Evolutionary conservation across 768 basidiomycete species (phyloP).

Genomic region (Russula compacta): DNA sequence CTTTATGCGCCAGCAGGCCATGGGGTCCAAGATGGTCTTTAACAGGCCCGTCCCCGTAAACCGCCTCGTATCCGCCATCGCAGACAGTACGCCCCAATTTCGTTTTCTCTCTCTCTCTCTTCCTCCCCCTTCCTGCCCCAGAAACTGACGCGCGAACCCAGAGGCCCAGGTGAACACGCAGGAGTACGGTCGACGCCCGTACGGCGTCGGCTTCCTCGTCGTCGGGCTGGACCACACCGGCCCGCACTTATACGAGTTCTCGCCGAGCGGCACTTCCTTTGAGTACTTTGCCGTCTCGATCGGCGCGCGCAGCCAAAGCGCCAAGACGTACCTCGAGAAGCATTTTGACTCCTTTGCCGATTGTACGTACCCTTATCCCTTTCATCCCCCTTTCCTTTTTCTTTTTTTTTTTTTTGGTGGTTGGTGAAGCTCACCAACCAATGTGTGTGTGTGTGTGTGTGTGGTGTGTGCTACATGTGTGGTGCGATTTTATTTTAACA

Average conservation of each 20-base stretch:
- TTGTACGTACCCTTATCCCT: slow-evolving; percentile 49
- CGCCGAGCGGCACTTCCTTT: slow-evolving; percentile 93
- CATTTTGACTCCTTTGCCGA: slow-evolving; percentile 82
- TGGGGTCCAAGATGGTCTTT: slow-evolving; percentile 91
- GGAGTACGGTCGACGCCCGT: slow-evolving; percentile 94
- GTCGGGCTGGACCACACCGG: slow-evolving; percentile 95
- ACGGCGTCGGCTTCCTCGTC: slow-evolving; percentile 98
- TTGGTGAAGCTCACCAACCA: not conserved
- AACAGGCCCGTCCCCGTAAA: slow-evolving; percentile 92
- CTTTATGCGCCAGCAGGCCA: slow-evolving; percentile 98
- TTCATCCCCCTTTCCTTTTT: not conserved
- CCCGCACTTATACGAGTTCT: slow-evolving; percentile 97
- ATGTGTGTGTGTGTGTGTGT: not conserved
- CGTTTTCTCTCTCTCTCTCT: not conserved
- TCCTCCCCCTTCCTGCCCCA: not conserved
- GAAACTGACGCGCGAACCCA: slow-evolving; percentile 25
- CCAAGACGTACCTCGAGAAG: slow-evolving; percentile 97
- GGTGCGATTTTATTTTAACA: slow-evolving; percentile 25
- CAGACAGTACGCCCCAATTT: slow-evolving; percentile 66
- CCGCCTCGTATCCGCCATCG: slow-evolving; percentile 85
- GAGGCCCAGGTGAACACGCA: slow-evolving; percentile 99
- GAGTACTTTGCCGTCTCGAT: slow-evolving; percentile 99
- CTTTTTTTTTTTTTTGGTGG: not conserved
- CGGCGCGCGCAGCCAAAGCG: slow-evolving; percentile 94
- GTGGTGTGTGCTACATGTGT: too few relatives aligned